These are phyloP conservation scores for Camillea tinctor DNA, from an alignment of 2,329 filamentous ascomycete species.

Conservation along the genomic window DNA sequence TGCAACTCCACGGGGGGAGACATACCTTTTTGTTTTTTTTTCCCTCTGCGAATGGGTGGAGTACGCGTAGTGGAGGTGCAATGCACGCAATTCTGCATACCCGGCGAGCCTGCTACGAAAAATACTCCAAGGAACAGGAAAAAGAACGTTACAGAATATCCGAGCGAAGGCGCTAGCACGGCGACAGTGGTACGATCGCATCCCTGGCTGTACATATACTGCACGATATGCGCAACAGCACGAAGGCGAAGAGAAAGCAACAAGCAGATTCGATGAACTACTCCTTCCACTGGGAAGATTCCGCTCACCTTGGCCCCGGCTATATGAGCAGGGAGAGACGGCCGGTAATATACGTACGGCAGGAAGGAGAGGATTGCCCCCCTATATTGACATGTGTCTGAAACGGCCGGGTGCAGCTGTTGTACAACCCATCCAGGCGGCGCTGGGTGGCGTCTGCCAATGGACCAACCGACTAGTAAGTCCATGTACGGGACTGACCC, in stretches of 20 bases:
- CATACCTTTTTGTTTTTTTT: background rate
- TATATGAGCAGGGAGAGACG: slow-evolving; percentile 7
- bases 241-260: background rate
- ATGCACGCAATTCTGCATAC: slow-evolving; percentile 32
- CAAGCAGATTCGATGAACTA: background rate
- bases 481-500: background rate
- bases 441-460: slow-evolving; percentile 22
- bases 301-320: background rate
- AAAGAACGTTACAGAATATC: background rate
- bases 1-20: background rate
- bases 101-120: slow-evolving; percentile 6
- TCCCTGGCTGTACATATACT: background rate
- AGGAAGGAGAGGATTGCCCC: slow-evolving; percentile 13
- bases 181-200: background rate
- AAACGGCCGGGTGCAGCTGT: slow-evolving; percentile 28
- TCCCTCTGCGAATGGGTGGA: slow-evolving; percentile 22
- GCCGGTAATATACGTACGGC: slow-evolving; percentile 15
- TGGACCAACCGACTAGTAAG: slow-evolving; percentile 8
- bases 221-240: background rate
- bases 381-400: slow-evolving; percentile 21
- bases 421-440: slow-evolving; percentile 23
- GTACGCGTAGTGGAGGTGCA: slow-evolving; percentile 20
- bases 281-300: background rate
- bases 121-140: background rate
- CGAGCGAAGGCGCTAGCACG: background rate